phyloP scores from a whole-genome alignment of 2,329 filamentous ascomycete genomes.

The Trichoderma lentiforme region DNA sequence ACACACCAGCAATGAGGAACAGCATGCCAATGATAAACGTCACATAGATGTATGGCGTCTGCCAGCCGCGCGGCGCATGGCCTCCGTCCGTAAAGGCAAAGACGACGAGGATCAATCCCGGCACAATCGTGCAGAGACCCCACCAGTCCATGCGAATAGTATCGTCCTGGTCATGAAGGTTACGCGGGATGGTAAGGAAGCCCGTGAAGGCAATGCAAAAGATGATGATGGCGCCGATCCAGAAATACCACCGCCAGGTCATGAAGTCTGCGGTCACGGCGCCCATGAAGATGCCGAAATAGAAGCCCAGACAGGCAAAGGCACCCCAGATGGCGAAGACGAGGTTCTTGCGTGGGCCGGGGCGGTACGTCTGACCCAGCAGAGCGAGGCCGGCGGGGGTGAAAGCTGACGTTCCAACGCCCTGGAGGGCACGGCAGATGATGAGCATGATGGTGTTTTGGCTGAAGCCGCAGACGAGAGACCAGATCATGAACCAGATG shows the following conservation, averaged over 20 bases:
- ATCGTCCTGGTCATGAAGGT: slow-evolving; percentile 27
- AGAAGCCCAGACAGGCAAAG: slow-evolving; percentile 58
- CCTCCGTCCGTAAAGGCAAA: slow-evolving; percentile 73
- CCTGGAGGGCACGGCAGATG: slow-evolving; percentile 69
- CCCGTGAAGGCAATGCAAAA: slow-evolving; percentile 47
- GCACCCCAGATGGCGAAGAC: slow-evolving; percentile 60
- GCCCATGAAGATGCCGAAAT: slow-evolving; percentile 64
- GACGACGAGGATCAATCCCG: slow-evolving; percentile 65
- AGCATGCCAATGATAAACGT: slow-evolving; percentile 62
- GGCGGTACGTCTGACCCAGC: slow-evolving; percentile 66
- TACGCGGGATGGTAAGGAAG: slow-evolving; percentile 38
- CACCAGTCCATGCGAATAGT: slow-evolving; percentile 63
- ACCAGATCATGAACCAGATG: slow-evolving; percentile 66
- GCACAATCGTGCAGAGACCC: slow-evolving; percentile 58
- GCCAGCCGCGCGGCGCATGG: slow-evolving; percentile 66
- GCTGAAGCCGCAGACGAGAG: slow-evolving; percentile 67
- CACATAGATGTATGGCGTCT: slow-evolving; percentile 67
- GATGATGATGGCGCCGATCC: slow-evolving; percentile 50
- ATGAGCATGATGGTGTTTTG: slow-evolving; percentile 67
- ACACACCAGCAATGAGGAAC: slow-evolving; percentile 58
- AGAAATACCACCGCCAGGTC: slow-evolving; percentile 69
- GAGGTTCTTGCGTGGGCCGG: slow-evolving; percentile 68
- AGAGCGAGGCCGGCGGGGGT: slow-evolving; percentile 66
- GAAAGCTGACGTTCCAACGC: slow-evolving; percentile 69
- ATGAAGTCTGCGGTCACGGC: slow-evolving; percentile 60